Conservation (phyloP, 352 stramenopile species). For the Phytophthora colocasiae region DNA sequence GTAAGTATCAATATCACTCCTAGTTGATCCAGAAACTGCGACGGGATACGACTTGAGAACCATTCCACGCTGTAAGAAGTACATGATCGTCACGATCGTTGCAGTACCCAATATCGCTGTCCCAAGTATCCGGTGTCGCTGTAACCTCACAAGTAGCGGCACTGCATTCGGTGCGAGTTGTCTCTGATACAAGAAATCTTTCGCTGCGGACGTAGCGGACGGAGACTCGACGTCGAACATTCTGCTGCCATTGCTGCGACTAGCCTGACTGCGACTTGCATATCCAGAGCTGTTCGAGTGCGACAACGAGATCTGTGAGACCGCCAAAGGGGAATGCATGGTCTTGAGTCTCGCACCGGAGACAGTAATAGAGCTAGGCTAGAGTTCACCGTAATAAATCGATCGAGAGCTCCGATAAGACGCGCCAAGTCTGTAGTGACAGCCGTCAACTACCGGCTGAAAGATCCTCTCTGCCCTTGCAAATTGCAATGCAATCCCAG, state of each 20-base stretch:
- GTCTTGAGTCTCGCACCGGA: constrained; percentile 7
- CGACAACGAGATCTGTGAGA: constrained; percentile 77
- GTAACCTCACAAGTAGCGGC: constrained; percentile 51
- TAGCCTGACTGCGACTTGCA: constrained; percentile 24
- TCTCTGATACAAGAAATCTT: constrained; percentile 48
- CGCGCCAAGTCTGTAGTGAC: constrained; percentile 32
- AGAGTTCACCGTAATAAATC: background rate
- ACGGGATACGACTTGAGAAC: constrained; percentile 42
- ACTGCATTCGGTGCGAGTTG: constrained; percentile 43
- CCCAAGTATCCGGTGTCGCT: constrained; percentile 46
- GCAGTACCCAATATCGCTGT: constrained; percentile 29
- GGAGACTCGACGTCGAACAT: constrained; percentile 49
- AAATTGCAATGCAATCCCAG: background rate
- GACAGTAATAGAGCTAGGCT: background rate
- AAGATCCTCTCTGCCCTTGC: constrained; percentile 24
- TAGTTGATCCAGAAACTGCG: constrained; percentile 2
- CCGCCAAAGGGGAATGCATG: constrained; percentile 66
- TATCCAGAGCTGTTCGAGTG: constrained; percentile 46
- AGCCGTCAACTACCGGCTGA: constrained; percentile 4
- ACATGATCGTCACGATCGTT: constrained; percentile 33
- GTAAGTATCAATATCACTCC: constrained; percentile 28
- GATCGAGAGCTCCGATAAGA: constrained; percentile 20
- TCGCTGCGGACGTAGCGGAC: constrained; percentile 24
- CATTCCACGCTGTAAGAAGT: constrained; percentile 47
- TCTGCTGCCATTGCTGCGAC: constrained; percentile 33